Evolutionary conservation across 2,329 filamentous ascomycete species (phyloP), one percentile per base, ranked within the genome.

Genomic region (Fusarium acutatum): DNA sequence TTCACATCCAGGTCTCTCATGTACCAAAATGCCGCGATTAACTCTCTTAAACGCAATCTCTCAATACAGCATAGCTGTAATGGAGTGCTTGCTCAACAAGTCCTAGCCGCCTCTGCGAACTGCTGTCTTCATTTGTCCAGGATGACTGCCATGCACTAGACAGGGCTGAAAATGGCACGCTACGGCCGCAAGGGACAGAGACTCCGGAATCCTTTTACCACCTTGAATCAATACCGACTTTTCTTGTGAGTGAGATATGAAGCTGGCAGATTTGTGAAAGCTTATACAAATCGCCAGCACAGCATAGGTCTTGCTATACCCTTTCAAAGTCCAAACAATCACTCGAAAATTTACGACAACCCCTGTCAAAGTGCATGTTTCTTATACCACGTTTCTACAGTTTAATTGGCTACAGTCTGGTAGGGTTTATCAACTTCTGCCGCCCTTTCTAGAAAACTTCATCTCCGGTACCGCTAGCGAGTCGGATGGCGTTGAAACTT

Each of bases 381-480:
- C 60, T 60, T 60, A 67, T 62, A 37, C 60, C 54, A 64, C 46
- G 11, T 54, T 59, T 46, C 41, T 38, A 37, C 30, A 28, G 18
- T 66, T 24, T 53, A 18, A 77, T 76, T 77, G 75, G 75, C 61
- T 59, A 26, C 35, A 28, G 26, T 24, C 12, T 44, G 30, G 40
- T 60, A 54, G 46, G 53, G 24, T 61, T 53, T 52, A 57, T 61
- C 54, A 61, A 54, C 75, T 77, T 77, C 75, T 74, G 62, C 64
- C 50, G 64, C 61, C 73, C 65, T 67, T 77, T 77, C 75, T 77
- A 77, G 75, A 77, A 76, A 50, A 38, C 65, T 67, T 77, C 75
- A 77, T 77, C 57, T 77, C 75, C 61, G 66, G 47, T 54, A 52
- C 52, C 50, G 44, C 67, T 64, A 60, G 52, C 32, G 49, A 41